Conservation (phyloP, 2,329 filamentous ascomycete species). For the Clonostachys byssicola region DNA sequence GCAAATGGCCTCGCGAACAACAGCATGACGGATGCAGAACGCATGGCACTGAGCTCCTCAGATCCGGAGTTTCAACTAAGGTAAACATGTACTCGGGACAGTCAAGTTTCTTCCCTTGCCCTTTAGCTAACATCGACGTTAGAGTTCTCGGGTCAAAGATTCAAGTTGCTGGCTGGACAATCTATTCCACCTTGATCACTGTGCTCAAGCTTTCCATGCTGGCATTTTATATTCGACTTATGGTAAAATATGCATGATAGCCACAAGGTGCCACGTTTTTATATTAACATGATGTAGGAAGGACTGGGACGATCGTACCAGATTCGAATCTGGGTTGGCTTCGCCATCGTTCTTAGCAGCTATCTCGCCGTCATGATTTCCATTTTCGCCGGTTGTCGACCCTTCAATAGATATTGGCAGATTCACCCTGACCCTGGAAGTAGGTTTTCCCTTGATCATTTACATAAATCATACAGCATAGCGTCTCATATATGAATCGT, state of each 20-base stretch:
- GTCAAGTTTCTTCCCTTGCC: background rate
- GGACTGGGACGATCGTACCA: conserved; percentile 29
- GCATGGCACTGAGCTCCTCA: conserved; percentile 33
- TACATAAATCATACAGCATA: background rate
- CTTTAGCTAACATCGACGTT: background rate
- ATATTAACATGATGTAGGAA: conserved; percentile 15
- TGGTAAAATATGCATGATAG: conserved; percentile 12
- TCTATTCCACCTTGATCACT: conserved; percentile 50
- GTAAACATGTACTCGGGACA: conserved; percentile 11
- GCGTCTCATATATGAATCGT: background rate
- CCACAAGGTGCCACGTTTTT: no score
- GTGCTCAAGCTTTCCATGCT: conserved; percentile 52
- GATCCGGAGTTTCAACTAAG: conserved; percentile 37
- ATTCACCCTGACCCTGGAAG: conserved; percentile 54
- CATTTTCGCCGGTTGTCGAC: conserved; percentile 47
- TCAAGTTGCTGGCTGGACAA: conserved; percentile 51
- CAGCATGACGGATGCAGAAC: conserved; percentile 46
- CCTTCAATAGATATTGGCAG: conserved; percentile 52
- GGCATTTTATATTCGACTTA: conserved; percentile 51
- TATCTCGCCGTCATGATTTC: conserved; percentile 44
- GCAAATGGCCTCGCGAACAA: conserved; percentile 52
- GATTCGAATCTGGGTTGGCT: conserved; percentile 43
- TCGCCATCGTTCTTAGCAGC: conserved; percentile 39
- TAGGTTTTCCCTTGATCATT: conserved; percentile 19
- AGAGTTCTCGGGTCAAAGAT: conserved; percentile 53